Conservation (phyloP, 495 filamentous ascomycete genomes). For the Poronia punctata region DNA sequence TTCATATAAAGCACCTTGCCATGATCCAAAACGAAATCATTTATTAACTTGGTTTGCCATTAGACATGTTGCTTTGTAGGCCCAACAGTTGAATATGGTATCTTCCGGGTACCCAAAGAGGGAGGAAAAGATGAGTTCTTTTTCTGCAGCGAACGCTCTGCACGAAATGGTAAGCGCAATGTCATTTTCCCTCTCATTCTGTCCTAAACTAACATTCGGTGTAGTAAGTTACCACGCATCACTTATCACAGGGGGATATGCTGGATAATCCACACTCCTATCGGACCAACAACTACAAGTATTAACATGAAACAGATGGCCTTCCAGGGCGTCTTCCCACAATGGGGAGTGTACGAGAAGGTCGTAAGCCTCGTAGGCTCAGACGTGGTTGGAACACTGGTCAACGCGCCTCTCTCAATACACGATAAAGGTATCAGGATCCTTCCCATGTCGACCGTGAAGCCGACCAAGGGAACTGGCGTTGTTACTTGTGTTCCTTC, state of each 20-base stretch:
- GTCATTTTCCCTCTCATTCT: too few relatives aligned
- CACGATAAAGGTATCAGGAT: constrained; percentile 72
- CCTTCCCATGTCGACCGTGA: constrained; percentile 89
- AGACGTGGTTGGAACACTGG: constrained; percentile 75
- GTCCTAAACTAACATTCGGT: neutral
- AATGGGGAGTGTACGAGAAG: constrained; percentile 67
- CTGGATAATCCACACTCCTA: neutral
- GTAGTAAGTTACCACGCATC: constrained; percentile 1
- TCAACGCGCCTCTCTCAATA: constrained; percentile 85
- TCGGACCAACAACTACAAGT: too few relatives aligned
- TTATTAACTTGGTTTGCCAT: neutral
- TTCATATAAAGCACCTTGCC: too few relatives aligned
- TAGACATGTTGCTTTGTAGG: constrained; percentile 86
- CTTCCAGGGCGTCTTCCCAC: constrained; percentile 78
- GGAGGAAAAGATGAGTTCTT: constrained; percentile 62
- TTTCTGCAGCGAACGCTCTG: constrained; percentile 77
- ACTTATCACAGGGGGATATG: neutral
- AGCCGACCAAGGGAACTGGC: constrained; percentile 88
- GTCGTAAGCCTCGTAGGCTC: constrained; percentile 65
- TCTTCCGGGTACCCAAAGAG: constrained; percentile 70
- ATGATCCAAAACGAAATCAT: too few relatives aligned
- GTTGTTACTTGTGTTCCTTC: constrained; percentile 94
- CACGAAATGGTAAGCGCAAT: constrained; percentile 52
- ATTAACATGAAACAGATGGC: constrained; percentile 52
- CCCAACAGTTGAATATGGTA: constrained; percentile 80